These are phyloP conservation scores for Serendipita sp. DNA, from an alignment of 768 basidiomycete species.

Conservation along the genomic window DNA sequence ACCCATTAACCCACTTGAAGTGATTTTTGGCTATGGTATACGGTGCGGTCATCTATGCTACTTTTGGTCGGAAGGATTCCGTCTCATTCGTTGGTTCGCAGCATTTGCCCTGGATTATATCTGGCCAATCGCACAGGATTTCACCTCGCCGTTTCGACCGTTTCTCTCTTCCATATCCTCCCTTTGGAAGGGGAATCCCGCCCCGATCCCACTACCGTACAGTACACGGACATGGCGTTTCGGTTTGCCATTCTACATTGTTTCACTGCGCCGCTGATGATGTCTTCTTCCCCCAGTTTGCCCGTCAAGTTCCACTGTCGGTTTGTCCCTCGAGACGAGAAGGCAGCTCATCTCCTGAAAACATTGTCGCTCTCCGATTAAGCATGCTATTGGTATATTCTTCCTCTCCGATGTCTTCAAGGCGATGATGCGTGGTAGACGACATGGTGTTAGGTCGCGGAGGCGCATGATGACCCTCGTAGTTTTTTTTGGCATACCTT, in stretches of 20 bases:
- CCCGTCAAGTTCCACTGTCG: neutral
- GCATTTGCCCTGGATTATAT: neutral
- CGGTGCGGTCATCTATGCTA: neutral
- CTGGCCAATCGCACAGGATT: neutral
- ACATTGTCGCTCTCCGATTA: neutral
- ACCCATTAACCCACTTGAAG: neutral
- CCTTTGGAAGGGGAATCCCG: neutral
- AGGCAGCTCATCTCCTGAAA: neutral
- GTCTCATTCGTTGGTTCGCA: neutral
- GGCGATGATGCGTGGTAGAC: too few species aligned
- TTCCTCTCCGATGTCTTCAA: too few species aligned
- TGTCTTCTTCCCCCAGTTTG: neutral
- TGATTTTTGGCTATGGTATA: neutral
- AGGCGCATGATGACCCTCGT: too few species aligned
- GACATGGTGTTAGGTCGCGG: too few species aligned
- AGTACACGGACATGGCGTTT: neutral
- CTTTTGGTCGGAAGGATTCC: neutral
- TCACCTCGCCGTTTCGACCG: neutral
- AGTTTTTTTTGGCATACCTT: too few species aligned
- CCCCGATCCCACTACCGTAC: neutral
- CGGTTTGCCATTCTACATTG: neutral
- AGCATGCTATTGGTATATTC: too few species aligned
- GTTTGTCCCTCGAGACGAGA: slow-evolving; percentile 3
- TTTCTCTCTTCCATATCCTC: neutral
- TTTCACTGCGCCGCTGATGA: too few species aligned